Base-by-base conservation (phyloP, 768 basidiomycete species). In the Fistulinella prunicolor region DNA sequence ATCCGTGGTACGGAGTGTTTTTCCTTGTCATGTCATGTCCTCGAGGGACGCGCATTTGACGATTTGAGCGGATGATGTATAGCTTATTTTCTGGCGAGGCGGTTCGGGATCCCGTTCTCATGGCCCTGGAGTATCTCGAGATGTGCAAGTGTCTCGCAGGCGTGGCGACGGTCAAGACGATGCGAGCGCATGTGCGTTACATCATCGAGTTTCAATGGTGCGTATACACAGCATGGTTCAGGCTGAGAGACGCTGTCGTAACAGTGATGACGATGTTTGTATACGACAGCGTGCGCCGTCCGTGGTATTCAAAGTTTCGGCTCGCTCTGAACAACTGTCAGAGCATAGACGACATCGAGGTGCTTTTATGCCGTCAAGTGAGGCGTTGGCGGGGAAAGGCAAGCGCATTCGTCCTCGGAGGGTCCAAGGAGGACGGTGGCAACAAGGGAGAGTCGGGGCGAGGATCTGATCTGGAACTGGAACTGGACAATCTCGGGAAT, bases 191-290 rank as follows among this genome's bases (percentile, higher is more conserved):
- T 59, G 70, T 90, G 48, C 73, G 79, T 38, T 81, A 83, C 64
- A 80, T 89, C 46, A 62, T 89, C 45, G 80, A 80, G 59, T 80
- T 80, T 59, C 82, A 86, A 64, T 85, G 81, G 86, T 84, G 48
- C 49, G 78, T 61, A n/a, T n/a, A n/a, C n/a, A n/a, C n/a, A n/a
- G n/a, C n/a, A n/a, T n/a, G n/a, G n/a, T n/a, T n/a, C 34, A 19
- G 6, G 35, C 35, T 36, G 5, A 16, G 35, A 16, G n/a, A 19
- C 17, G 35, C 32, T 16, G 17, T 17, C 16, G 35, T n/a, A n/a
- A n/a, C n/a, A n/a, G n/a, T 16, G 35, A 36, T 32, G 13, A 32
- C 30, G 44, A 37, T 44, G 8, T 13, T 24, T 5, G 6, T 23
- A 16, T 16, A 30, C 12, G 17, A 14, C 30, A 54, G 82, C 48